Base-by-base conservation (phyloP, 192 early-diverging fungal genomes). In the Powellomyces hirtus region DNA sequence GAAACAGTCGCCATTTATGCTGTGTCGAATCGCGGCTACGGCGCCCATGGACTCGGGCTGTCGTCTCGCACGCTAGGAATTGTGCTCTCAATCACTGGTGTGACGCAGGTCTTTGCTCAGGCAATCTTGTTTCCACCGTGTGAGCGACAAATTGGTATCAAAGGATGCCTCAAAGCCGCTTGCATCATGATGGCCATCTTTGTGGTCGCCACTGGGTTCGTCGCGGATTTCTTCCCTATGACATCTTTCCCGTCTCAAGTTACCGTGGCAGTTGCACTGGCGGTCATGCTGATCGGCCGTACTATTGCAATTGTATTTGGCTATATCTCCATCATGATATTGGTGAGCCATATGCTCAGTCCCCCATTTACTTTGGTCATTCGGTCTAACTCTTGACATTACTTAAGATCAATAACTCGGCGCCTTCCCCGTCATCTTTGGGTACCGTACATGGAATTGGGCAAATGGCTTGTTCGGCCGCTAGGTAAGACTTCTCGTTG, bases 1-100 rank as follows among this genome's bases (percentile, higher is more conserved):
- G 81, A 83, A 64, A 62, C 62, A 0, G 75, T 80, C 44, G 53
- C 73, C 40, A 61, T 82, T 3, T 82, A 66, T 62, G 73, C 74
- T 22, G 77, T 77, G 13, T 49, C 78, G 10, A 18, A 18, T 18
- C 46, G 46, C 46, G 16, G 83, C 85, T 22, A 80, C 1, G 20
- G 30, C 6, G 68, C 52, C 18, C 66, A 64, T 29, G 80, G 77
- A 0, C 66, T 81, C 0, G 69, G 59, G 6, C 55, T 76, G 36
- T 22, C 62, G 16, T 65, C 71, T n/a, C 33, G 37, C 10, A 37
- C 36, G 18, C 36, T 69, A 14, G 71, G 71, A 20, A 30, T 73
- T 10, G 56, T 68, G 8, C 53, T 76, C 22, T 29, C 70, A 20
- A 31, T 57, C n/a, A 45, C 56, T 20, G 71, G 75, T 11, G 60